Base-by-base conservation (phyloP, 495 filamentous ascomycete genomes). In the Achaetomiella virescens region DNA sequence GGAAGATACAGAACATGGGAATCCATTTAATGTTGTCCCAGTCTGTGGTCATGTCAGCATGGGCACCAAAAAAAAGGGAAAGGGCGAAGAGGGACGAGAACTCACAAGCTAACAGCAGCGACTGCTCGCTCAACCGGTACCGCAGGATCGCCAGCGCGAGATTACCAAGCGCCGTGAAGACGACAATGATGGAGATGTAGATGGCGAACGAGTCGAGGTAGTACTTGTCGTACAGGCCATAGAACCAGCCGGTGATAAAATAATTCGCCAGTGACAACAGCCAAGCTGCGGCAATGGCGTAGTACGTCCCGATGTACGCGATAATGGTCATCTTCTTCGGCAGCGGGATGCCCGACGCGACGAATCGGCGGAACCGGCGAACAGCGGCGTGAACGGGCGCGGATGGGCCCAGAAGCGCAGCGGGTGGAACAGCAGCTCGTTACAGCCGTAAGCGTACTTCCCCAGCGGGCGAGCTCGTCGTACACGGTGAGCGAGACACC, bases 381-480 rank as follows among this genome's bases (percentile, higher is more conserved):
- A 91, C n/a, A 91, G 75, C 14, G 78, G 80, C 0, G 88, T 91
- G 72, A 91, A 89, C 7, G 86, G 87, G 0, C 84, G 84, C 22
- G 70, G 75, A 69, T 76, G 77, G 18, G 78, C 58, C 84, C 84
- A 87, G 58, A 72, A 78, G 50, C 81, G 73, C 52, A 91, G 66
- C 0, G 88, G 88, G 61, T 90, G 74, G 77, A 91, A 91, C 58
- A 91, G 76, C 37, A 91, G 71, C 67, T 91, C 88, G 73, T 86
- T 89, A 67, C 88, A 91, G 14, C 88, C 88, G 63, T 90, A 91
- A 1, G 88, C 88, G 69, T 91, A 91, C 69, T 91, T 91, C 62
- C 87, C 87, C 87, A 91, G 31, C 88, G 84, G 4, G 85, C 83
- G 17, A 91, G 73, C 65, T 91, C 88, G 67, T 91, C 88, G 69